Conservation (phyloP, 2,329 filamentous ascomycete species). For the Dactylellina parvicollis region DNA sequence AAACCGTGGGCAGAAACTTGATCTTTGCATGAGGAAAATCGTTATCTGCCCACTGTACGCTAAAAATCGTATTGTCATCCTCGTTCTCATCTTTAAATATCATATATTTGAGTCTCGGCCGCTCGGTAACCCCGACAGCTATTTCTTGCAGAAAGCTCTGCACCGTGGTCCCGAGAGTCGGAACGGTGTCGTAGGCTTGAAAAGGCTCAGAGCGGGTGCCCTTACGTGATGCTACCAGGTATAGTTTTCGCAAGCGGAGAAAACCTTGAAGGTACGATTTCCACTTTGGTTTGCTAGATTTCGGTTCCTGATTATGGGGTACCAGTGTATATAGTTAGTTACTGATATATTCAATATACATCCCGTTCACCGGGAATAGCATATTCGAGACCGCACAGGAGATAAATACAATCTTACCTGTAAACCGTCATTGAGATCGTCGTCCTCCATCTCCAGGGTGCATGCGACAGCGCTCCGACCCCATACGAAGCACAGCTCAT, state of each 20-base stretch:
- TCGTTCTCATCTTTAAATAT: no score
- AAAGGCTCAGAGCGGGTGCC: neutral
- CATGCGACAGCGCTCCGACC: neutral
- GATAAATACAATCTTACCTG: no score
- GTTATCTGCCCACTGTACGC: no score
- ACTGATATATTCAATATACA: neutral
- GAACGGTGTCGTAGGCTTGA: neutral
- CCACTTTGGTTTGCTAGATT: neutral
- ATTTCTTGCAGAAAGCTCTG: neutral
- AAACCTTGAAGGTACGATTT: neutral
- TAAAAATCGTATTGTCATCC: no score
- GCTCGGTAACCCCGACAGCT: no score
- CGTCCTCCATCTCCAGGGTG: neutral
- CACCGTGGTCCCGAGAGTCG: neutral
- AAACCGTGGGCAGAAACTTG: neutral
- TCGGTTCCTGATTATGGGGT: neutral
- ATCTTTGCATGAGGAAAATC: no score
- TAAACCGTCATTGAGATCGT: no score
- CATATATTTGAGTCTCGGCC: no score
- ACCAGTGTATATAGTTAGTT: neutral
- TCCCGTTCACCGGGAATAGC: no score
- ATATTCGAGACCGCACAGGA: no score
- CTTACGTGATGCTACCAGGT: neutral
- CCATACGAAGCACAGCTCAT: neutral
- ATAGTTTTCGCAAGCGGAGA: neutral